phyloP scores from a whole-genome alignment of 2,329 filamentous ascomycete genomes.

The Ascochyta lentis region DNA sequence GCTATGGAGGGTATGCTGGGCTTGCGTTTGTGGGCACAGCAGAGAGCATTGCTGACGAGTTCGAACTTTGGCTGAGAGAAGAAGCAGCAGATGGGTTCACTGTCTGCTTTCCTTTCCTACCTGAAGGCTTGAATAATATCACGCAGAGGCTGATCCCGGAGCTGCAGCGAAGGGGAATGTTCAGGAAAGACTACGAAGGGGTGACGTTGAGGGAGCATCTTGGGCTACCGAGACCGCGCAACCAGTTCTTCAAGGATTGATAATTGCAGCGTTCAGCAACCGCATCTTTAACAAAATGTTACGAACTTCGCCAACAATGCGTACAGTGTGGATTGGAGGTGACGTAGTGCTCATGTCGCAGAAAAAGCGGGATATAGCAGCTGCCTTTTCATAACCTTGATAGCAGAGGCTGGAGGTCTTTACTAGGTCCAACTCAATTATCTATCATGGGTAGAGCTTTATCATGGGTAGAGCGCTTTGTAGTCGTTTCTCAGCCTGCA shows the following conservation, averaged over 20 bases:
- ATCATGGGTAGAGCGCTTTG: too few relatives aligned
- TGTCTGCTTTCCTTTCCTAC: conserved; percentile 53
- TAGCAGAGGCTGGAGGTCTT: too few relatives aligned
- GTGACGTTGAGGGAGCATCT: conserved; percentile 62
- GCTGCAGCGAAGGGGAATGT: conserved; percentile 33
- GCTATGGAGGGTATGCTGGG: conserved; percentile 65
- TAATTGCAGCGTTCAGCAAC: background rate
- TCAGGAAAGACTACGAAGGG: conserved; percentile 59
- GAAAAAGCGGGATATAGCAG: too few relatives aligned
- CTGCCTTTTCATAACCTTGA: too few relatives aligned
- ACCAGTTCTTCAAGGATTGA: conserved; percentile 44
- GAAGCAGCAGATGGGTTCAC: conserved; percentile 77
- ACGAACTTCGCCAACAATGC: too few relatives aligned
- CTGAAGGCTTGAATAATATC: conserved; percentile 31
- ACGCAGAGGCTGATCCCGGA: conserved; percentile 33
- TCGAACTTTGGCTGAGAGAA: conserved; percentile 70
- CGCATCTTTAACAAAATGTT: too few relatives aligned
- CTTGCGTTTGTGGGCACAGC: conserved; percentile 66
- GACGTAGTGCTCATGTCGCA: too few relatives aligned
- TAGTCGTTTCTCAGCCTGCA: too few relatives aligned
- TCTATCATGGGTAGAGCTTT: too few relatives aligned
- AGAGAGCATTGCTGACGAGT: conserved; percentile 67
- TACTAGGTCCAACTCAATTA: too few relatives aligned
- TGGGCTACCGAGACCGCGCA: conserved; percentile 57
- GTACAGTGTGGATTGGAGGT: too few relatives aligned